Base-by-base conservation (phyloP, 1,284 basidiomycete genomes). In the Sporisorium sorghi region DNA sequence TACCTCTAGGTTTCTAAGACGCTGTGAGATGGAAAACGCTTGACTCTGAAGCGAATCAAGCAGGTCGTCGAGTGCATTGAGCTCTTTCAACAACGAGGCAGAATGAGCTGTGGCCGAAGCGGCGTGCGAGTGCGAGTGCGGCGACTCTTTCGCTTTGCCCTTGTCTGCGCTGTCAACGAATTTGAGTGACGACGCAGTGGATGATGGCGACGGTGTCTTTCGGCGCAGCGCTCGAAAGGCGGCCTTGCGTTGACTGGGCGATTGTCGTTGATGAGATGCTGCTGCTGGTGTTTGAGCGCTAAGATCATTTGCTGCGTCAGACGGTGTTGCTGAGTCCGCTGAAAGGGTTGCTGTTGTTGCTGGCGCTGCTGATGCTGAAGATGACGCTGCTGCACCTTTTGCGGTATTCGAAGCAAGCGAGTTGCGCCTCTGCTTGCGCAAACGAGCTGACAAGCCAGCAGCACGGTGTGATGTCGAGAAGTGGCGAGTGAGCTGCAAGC, bases 11-110 rank as follows among this genome's bases (percentile, higher is more conserved):
- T 42, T 52, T 44, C 51, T 65, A 44, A 74, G 62, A 3, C 65
- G 44, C 30, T 74, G 66, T n/a, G 66, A 58, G 32, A 74, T 69
- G 58, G 49, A 53, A 37, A 66, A 70, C 0, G 72, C 62, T 33
- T 74, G 53, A 37, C 35, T 66, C 11, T 70, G 65, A 0, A 74
- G 58, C 24, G 50, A 35, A 26, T 66, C 59, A n/a, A 74, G 63
- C 51, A 62, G 35, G 5, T 48, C 50, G 24, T 70, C 67, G 32
- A 74, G 72, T 12, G 59, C 30, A 15, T 58, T 19, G 28, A 74
- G 67, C 39, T 67, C 67, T 23, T 63, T 66, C 6, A 72, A 26
- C 11, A 72, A 24, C 1, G 58, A 62, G 0, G 44, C 52, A 5
- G 55, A 58, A n/a, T 66, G 60, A 17, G 40, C 48, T 5, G 56